These are phyloP conservation scores for Nitzschia inconspicua DNA, from an alignment of 108 stramenopile genomes.

Conservation along the genomic window DNA sequence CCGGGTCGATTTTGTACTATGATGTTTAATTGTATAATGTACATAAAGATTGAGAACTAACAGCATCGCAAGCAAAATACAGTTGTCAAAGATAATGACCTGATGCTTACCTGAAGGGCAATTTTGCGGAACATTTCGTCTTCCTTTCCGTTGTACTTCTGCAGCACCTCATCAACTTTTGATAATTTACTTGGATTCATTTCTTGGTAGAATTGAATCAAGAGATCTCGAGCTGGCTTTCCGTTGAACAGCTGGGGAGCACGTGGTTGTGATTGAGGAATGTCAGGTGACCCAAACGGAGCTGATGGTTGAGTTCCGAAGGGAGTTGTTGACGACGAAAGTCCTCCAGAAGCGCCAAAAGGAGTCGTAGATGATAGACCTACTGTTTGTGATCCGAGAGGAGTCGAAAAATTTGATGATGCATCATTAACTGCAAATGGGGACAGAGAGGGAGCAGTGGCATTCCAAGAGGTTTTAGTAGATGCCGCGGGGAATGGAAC, in stretches of 20 bases:
- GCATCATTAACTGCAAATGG: neutral
- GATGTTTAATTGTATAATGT: too few species aligned
- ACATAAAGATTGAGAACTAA: too few species aligned
- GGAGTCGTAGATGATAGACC: constrained; percentile 9
- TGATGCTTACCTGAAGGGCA: too few species aligned
- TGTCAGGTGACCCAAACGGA: constrained; percentile 2
- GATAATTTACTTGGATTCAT: constrained; percentile 69
- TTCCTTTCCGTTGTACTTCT: constrained; percentile 80
- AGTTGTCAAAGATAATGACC: too few species aligned
- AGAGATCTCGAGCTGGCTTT: constrained; percentile 54
- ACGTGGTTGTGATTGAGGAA: neutral
- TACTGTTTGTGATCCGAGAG: constrained; percentile 7
- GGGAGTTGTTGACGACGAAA: constrained; percentile 18
- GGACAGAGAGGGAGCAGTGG: constrained; percentile 15
- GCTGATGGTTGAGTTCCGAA: constrained; percentile 29
- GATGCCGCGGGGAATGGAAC: neutral
- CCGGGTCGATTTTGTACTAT: constrained; percentile 80
- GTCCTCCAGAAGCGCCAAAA: constrained; percentile 20
- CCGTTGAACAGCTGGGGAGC: constrained; percentile 38
- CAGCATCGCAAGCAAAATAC: too few species aligned
- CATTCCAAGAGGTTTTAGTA: constrained; percentile 31
- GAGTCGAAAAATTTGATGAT: neutral
- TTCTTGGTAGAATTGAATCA: constrained; percentile 73
- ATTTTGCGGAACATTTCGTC: constrained; percentile 78
- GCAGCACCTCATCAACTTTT: constrained; percentile 76